Conservation (phyloP, 1,284 basidiomycete genomes). For the Earliella scabrosa region DNA sequence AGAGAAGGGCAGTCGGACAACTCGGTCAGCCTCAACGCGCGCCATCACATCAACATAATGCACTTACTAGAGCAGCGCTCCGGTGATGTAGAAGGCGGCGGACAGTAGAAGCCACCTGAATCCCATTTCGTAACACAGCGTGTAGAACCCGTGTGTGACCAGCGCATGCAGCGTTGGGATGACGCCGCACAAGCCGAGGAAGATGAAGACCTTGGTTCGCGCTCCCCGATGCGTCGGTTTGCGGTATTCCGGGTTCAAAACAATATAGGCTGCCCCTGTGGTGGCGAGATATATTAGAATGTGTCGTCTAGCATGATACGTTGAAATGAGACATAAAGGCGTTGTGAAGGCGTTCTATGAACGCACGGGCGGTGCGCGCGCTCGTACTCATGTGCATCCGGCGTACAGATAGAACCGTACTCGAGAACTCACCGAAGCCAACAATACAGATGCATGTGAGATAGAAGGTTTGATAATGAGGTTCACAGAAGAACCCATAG, state of each 20-base stretch:
- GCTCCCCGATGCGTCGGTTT: slow-evolving; percentile 78
- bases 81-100: slow-evolving; percentile 74
- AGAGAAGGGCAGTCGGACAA: not conserved
- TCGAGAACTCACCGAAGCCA: slow-evolving; percentile 68
- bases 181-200: slow-evolving; percentile 76
- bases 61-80: slow-evolving; percentile 84
- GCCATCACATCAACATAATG: not conserved
- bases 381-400: not conserved
- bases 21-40: slow-evolving; percentile 8
- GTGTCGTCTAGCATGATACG: no score
- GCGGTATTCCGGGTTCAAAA: slow-evolving; percentile 80
- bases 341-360: not conserved
- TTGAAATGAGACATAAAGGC: no score
- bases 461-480: slow-evolving; percentile 55
- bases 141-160: slow-evolving; percentile 57
- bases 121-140: slow-evolving; percentile 66
- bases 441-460: slow-evolving; percentile 55
- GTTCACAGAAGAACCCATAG: slow-evolving; percentile 75
- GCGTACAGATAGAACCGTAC: no score
- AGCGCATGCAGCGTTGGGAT: slow-evolving; percentile 76
- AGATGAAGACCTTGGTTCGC: slow-evolving; percentile 82
- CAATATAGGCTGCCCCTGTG: slow-evolving; percentile 73
- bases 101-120: slow-evolving; percentile 70
- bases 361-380: not conserved
- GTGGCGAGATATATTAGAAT: not conserved